Evolutionary conservation across 2,329 filamentous ascomycete species (phyloP), one percentile per base, ranked within the genome.

Genomic region (Chaetomium globosum): DNA sequence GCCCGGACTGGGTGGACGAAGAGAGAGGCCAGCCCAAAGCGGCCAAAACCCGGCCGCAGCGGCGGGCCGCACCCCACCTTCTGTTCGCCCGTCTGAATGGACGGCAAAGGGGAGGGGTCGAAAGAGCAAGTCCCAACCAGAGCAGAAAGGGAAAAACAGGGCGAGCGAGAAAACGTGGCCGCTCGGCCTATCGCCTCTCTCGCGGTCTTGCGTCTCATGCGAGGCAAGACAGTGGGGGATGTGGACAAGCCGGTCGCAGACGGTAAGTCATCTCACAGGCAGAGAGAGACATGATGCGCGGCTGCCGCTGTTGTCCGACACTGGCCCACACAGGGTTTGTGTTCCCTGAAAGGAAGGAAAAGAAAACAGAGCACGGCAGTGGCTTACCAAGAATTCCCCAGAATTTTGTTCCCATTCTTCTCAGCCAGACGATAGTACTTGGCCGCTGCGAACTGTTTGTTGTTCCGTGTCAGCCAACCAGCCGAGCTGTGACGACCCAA

Each of bases 351-450:
- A 4, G 3, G 19, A 16, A 43, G 6, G 5, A 13, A 36, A 51
- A 3, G 46, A 3, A 30, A 31, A 64, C 23, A 26, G 19, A 10
- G 28, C 51, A 23, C 30, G 33, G 46, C 46, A 55, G 8, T 52
- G 23, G 48, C 48, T 78, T 88, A 97, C 94, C 95, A 99, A 73
- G 91, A 90, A 80, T 98, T 97, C 68, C 95, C 95, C 69, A 98
- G 82, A 63, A 88, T 93, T 82, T 96, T 97, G 78, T 89, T 90
- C 59, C 94, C 94, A 75, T 89, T 91, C 74, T 91, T 84, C 80
- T 98, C 95, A 46, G 95, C 93, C 74, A 94, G 84, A 74, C 94
- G 91, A 77, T 97, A 92, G 80, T 97, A 97, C 78, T 90, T 91
- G 71, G 95, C 93, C 73, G 95, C 85, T 72, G 83, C 85, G 80